Percentiles rank a stretch among this genome's conserved stretches.
phyloP scores from a whole-genome alignment of 2,329 filamentous ascomycete genomes.

The Xylariaceae sp. region DNA sequence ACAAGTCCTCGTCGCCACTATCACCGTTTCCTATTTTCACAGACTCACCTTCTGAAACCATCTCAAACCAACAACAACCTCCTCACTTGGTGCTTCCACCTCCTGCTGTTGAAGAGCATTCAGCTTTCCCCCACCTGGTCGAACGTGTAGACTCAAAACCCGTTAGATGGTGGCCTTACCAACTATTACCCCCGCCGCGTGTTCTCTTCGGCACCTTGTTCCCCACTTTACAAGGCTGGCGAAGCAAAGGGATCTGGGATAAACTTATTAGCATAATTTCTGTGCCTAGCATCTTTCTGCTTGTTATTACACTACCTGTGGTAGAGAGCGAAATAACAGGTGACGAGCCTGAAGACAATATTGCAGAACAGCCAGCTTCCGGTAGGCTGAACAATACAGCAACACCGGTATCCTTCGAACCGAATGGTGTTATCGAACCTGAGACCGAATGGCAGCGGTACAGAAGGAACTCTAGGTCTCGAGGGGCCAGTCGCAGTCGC shows the following conservation, averaged over 20 bases:
- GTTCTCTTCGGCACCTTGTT: conserved; percentile 76
- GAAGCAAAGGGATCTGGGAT: conserved; percentile 80
- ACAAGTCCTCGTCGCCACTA: conserved; percentile 49
- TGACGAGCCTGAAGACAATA: conserved; percentile 43
- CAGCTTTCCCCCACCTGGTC: conserved; percentile 47
- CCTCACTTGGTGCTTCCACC: conserved; percentile 61
- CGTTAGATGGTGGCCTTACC: conserved; percentile 81
- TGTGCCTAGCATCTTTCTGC: conserved; percentile 85
- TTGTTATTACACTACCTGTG: conserved; percentile 89
- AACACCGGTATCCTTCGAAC: conserved; percentile 42
- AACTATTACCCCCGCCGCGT: conserved; percentile 70
- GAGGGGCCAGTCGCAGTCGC: conserved; percentile 31
- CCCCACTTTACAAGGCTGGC: conserved; percentile 83
- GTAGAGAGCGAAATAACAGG: conserved; percentile 72
- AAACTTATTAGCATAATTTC: conserved; percentile 80
- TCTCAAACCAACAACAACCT: conserved; percentile 46
- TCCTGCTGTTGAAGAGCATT: conserved; percentile 50
- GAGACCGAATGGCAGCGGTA: conserved; percentile 65
- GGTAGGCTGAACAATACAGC: conserved; percentile 37
- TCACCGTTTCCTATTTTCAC: conserved; percentile 71
- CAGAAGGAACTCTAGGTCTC: conserved; percentile 49
- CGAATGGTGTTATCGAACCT: conserved; percentile 37
- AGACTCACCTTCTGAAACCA: conserved; percentile 57
- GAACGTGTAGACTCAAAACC: conserved; percentile 45
- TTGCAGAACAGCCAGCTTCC: conserved; percentile 36